These are phyloP conservation scores for Triticum timopheevii DNA, from an alignment of 176 grass and related monocot species.

Conservation along the genomic window DNA sequence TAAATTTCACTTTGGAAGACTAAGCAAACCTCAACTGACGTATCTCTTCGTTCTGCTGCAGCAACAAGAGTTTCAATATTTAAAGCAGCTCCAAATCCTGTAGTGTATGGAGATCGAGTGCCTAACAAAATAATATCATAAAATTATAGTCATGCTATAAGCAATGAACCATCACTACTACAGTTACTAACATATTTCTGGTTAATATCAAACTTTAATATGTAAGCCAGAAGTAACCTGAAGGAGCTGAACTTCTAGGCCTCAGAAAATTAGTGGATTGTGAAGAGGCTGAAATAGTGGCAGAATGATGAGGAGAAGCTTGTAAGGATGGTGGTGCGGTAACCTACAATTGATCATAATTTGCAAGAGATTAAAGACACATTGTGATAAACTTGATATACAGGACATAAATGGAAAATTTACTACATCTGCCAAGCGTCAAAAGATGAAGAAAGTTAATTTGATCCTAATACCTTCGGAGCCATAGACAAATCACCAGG, in stretches of 20 bases:
- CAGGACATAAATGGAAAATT: conserved; percentile 17
- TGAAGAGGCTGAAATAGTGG: conserved; percentile 42
- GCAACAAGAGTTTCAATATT: conserved; percentile 99
- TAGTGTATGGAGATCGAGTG: conserved; percentile 63
- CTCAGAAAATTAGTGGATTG: conserved; percentile 64
- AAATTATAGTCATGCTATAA: conserved; percentile 12
- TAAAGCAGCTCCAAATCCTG: conserved; percentile 87
- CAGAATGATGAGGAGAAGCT: conserved; percentile 57
- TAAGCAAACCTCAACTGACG: conserved; percentile 75
- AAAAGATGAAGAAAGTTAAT: not conserved
- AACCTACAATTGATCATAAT: conserved; percentile 44
- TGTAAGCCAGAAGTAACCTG: conserved; percentile 53
- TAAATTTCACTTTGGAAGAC: conserved; percentile 17
- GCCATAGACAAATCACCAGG: conserved; percentile 53
- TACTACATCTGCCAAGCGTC: conserved; percentile 8
- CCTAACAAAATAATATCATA: conserved; percentile 39
- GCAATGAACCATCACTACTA: not conserved
- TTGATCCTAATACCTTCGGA: conserved; percentile 61
- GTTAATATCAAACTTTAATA: conserved; percentile 19
- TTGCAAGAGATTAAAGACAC: conserved; percentile 32
- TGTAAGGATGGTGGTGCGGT: conserved; percentile 45
- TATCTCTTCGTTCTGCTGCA: conserved; percentile 89
- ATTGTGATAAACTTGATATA: conserved; percentile 12
- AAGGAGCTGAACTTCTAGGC: conserved; percentile 59
- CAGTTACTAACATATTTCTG: not conserved